A percentile compares a stretch with the other conserved stretches of the same genome.
These are phyloP conservation scores for Staphylotrichum longicolle DNA, from an alignment of 495 filamentous ascomycete species.

Conservation along the genomic window DNA sequence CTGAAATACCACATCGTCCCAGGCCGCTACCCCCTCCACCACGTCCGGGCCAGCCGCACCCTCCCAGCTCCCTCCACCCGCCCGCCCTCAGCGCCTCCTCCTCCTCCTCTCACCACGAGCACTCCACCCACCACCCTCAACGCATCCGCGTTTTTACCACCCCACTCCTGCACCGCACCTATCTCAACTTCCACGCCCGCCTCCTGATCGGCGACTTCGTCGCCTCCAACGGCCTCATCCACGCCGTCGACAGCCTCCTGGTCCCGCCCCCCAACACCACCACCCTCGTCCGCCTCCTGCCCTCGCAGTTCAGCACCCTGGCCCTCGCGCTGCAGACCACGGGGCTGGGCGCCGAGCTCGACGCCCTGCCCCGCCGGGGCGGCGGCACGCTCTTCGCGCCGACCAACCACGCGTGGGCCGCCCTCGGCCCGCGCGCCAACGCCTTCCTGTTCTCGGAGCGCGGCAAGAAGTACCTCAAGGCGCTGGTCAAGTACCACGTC, in stretches of 20 bases:
- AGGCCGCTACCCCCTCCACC: slow-evolving; percentile 58
- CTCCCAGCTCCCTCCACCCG: slow-evolving; percentile 62
- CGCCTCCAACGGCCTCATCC: slow-evolving; percentile 73
- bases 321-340: slow-evolving; percentile 68
- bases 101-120: slow-evolving; percentile 56
- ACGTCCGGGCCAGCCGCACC: slow-evolving; percentile 61
- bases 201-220: slow-evolving; percentile 60
- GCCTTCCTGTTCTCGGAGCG: slow-evolving; percentile 73
- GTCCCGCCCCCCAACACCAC: slow-evolving; percentile 65
- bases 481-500: slow-evolving; percentile 74
- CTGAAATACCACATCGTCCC: slow-evolving; percentile 69
- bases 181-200: slow-evolving; percentile 70
- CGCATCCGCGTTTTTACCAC: slow-evolving; percentile 52
- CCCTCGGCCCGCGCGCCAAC: slow-evolving; percentile 65
- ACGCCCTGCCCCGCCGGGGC: slow-evolving; percentile 25
- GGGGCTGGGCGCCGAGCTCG: slow-evolving; percentile 48
- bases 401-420: slow-evolving; percentile 69
- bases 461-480: slow-evolving; percentile 67
- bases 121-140: slow-evolving; percentile 52
- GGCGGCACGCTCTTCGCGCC: slow-evolving; percentile 71
- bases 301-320: slow-evolving; percentile 73
- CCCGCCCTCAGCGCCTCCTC: slow-evolving; percentile 53
- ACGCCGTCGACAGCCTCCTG: slow-evolving; percentile 68
- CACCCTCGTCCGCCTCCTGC: slow-evolving; percentile 63
- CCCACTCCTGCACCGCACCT: slow-evolving; percentile 53